Conservation (phyloP, 2,329 filamentous ascomycete species). For the Clarireedia homoeocarpa region DNA sequence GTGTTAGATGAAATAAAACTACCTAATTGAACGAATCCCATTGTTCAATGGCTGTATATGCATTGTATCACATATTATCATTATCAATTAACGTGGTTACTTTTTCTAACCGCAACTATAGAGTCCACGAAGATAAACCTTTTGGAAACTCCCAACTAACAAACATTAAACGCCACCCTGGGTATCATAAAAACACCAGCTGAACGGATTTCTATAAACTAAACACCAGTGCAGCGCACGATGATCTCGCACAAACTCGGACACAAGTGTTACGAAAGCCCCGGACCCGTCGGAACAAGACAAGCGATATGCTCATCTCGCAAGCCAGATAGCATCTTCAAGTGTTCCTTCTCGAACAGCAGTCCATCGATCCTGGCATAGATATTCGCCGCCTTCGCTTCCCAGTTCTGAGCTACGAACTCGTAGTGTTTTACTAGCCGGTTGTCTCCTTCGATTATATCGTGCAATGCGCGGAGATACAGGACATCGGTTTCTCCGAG, state of each 20-base stretch:
- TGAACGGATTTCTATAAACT: not conserved
- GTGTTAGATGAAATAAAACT: slow-evolving; percentile 2
- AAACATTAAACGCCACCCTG: not conserved
- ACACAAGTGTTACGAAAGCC: not conserved
- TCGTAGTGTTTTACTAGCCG: not conserved
- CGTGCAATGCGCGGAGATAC: not conserved
- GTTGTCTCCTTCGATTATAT: not conserved
- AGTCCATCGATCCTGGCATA: not conserved
- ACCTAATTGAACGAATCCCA: not conserved
- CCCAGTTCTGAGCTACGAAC: not conserved
- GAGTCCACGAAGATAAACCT: not conserved
- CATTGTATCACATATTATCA: not conserved
- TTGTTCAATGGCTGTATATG: not conserved
- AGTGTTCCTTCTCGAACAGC: not conserved
- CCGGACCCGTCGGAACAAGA: not conserved
- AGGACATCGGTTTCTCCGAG: not conserved
- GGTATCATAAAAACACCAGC: not conserved
- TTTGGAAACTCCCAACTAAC: not conserved
- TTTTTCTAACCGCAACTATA: not conserved
- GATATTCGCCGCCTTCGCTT: not conserved
- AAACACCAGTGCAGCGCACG: not conserved
- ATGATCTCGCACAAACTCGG: not conserved
- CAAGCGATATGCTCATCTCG: not conserved
- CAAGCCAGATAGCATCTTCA: not conserved
- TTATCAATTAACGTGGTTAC: not conserved